Base-by-base conservation (phyloP, 2,329 filamentous ascomycete genomes). In the Cryphonectria parasitica region DNA sequence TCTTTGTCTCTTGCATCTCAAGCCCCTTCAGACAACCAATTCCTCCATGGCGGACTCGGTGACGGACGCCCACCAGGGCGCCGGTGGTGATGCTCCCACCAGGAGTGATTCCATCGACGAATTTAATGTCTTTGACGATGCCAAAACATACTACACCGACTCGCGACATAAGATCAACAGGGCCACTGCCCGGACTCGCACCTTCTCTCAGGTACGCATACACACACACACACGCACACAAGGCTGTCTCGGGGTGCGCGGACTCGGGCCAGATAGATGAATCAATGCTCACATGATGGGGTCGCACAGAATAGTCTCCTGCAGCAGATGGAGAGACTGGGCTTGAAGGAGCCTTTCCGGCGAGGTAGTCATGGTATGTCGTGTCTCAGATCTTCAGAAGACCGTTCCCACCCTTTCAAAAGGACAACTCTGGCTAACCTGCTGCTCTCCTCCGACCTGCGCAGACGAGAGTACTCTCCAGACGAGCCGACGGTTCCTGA, bases 401-500 rank as follows among this genome's bases (percentile, higher is more conserved):
- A 43, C n/a, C n/a, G 15, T 5, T 34, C 34, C 66, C 34, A 28
- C 58, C 19, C 22, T 28, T 39, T 19, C 36, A 22, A 22, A 64
- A 43, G 22, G 19, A 49, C 2, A 25, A 43, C 62, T 72, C 43
- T 31, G 66, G 66, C 54, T 25, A 34, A 63, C 45, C 66, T 22
- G 69, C 62, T 43, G 71, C n/a, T 70, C 36, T 66, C 22, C 34
- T 41, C 13, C 31, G 34, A 11, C 36, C 60, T 62, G n/a, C 36
- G 39, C 77, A 96, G 95, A 97, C 83, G 94, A 95, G 80, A 84
- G 85, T 64, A 88, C 89, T 45, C 83, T 88, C 65, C 85, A 89
- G 64, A 89, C 92, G 69, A 80, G 82, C 71, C 92, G 93, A 72
- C 91, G 91, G 75, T 97, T 97, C 81, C 87, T 97, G 52, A 90